phyloP scores from a whole-genome alignment of 1,284 basidiomycete genomes.

The Porphyrellus sp. region DNA sequence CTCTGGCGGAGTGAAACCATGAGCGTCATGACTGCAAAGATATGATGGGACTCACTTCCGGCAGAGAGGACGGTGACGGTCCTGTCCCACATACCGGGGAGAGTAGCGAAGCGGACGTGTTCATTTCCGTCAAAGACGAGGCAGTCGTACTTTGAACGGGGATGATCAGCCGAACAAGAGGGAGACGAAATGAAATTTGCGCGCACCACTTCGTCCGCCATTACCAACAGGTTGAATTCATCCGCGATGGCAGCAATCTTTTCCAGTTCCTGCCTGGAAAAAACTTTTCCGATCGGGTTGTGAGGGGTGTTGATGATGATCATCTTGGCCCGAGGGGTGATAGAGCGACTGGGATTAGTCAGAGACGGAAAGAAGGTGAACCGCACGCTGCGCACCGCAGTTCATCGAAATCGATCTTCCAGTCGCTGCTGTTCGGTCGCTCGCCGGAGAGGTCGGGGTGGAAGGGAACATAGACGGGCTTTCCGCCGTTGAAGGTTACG shows the following conservation, averaged over 20 bases:
- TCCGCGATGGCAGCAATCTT: constrained; percentile 84
- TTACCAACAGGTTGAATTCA: constrained; percentile 90
- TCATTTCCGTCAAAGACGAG: constrained; percentile 86
- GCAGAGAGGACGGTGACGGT: constrained; percentile 82
- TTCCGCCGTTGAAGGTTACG: constrained; percentile 90
- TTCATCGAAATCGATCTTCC: constrained; percentile 85
- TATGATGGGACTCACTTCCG: constrained; percentile 54
- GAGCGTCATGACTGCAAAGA: background rate
- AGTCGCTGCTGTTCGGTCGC: constrained; percentile 71
- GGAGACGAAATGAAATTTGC: constrained; percentile 26
- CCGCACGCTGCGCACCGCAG: constrained; percentile 52
- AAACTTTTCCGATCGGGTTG: constrained; percentile 96
- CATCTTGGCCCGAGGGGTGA: constrained; percentile 86
- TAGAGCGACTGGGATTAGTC: constrained; percentile 53
- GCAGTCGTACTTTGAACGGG: constrained; percentile 77
- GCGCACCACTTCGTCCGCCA: constrained; percentile 94
- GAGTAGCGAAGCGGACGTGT: constrained; percentile 87
- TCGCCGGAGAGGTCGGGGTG: constrained; percentile 70
- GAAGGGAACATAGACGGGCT: constrained; percentile 91
- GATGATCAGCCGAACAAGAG: constrained; percentile 1
- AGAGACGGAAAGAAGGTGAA: background rate
- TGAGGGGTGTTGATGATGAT: constrained; percentile 95
- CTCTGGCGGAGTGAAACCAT: constrained; percentile 51
- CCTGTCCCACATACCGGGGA: constrained; percentile 98
- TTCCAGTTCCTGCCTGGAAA: constrained; percentile 79